Base-by-base conservation (phyloP, 2,329 filamentous ascomycete genomes). In the Pseudogymnoascus sp. region DNA sequence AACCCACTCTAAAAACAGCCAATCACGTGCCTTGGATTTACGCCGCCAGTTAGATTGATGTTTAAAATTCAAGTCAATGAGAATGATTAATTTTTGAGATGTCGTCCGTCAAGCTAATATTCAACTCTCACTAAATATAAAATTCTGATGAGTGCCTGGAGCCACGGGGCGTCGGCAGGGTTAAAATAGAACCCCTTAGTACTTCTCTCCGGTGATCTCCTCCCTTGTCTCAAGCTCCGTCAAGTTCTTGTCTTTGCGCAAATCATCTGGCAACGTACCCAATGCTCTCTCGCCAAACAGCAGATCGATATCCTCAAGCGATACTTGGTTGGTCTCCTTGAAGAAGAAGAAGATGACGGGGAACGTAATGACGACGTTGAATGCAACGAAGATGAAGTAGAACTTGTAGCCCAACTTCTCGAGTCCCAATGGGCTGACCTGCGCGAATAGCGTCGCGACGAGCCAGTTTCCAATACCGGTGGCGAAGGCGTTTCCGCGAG, bases 391-490 rank as follows among this genome's bases (percentile, higher is more conserved):
- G 14, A 86, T 76, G 65, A 85, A 81, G 72, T 85, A 86, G 66
- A 81, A 85, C 67, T 75, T 79, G 77, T 81, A 85, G 0, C 76
- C 75, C 25, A 84, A 78, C 1, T 77, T 69, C 0, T 72, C 76
- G 1, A 82, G 70, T 0, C 78, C 84, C 62, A 80, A 80, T 0
- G 84, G 84, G 2, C 78, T 81, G 3, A 85, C 79, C 68, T 87
- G 84, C 6, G 79, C 79, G 77, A 83, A 86, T 28, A 87, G 76
- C 0, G 84, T 84, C 31, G 81, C 80, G 14, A 86, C 81, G 3
- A 83, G 75, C 83, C 82, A 85, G 67, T 85, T 85, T 1, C 82
- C 82, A 50, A 85, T 76, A 59, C 78, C 82, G 0, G 83, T 84
- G 0, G 82, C 81, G 66, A 85, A 84, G 4, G 83, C 82, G 56